Conservation (phyloP, 768 basidiomycete genomes). For the Podaxis rugospora region DNA sequence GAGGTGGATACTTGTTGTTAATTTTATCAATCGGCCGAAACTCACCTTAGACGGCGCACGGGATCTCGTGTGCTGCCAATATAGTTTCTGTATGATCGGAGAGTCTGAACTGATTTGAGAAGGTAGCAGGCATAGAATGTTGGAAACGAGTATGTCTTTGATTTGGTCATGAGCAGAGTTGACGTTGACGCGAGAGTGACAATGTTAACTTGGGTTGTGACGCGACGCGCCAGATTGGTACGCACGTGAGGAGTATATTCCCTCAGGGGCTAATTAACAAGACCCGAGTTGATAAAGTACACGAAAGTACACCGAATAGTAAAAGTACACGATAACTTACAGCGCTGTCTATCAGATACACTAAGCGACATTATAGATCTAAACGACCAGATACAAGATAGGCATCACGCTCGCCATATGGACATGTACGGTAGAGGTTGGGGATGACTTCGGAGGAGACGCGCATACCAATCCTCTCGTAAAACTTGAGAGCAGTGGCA, state of each 20-base stretch:
- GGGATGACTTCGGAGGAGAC: conserved; percentile 28
- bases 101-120: conserved; percentile 58
- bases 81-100: conserved; percentile 59
- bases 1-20: not conserved
- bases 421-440: conserved; percentile 33
- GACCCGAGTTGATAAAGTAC: conserved; percentile 2
- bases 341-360: not conserved
- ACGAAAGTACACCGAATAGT: conserved; percentile 14
- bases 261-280: not conserved
- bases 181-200: not conserved
- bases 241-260: not conserved
- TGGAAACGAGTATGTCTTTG: conserved; percentile 43
- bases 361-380: not conserved
- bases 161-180: not conserved
- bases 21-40: conserved; percentile 2
- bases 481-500: conserved; percentile 35
- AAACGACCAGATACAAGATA: conserved; percentile 28
- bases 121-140: conserved; percentile 83
- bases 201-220: not conserved
- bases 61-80: conserved; percentile 72
- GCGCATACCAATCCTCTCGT: conserved; percentile 37
- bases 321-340: conserved; percentile 9
- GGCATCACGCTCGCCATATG: conserved; percentile 35
- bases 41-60: conserved; percentile 56
- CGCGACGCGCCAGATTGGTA: not conserved